Evolutionary conservation across 768 basidiomycete genomes (phyloP), one percentile per base, ranked within the genome.

Genomic region (Kwoniella heveanensis): DNA sequence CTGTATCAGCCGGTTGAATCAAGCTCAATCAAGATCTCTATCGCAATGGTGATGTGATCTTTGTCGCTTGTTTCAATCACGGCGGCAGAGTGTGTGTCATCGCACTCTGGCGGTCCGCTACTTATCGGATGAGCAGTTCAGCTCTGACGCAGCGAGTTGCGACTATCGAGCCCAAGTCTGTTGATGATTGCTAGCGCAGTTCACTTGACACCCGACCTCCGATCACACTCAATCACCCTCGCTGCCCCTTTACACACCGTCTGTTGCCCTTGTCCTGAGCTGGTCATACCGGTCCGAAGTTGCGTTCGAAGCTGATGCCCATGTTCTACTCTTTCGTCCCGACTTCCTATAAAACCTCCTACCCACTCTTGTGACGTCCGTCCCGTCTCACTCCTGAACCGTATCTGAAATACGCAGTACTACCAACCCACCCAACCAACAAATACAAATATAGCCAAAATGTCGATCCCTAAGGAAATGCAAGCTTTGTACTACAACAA

Each of bases 401-500:
- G n/a, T n/a, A n/a, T 36, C 13, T 36, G 39, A 9, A 17, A 44
- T 19, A n/a, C 15, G 19, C 39, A 44, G 39, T 44, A 9, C 19
- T 19, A 9, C 17, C 39, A 44, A 3, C 39, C 39, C 39, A 10
- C 9, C 6, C 39, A 44, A 44, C 39, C 22, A 47, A 47, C 5
- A 46, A 30, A 57, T 19, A 65, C 44, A 29, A 48, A 30, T 46
- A 24, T 47, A 48, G 25, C 22, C 58, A 70, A 64, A 46, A 73
- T 73, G 72, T 60, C 58, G 48, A 60, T 69, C 27, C 61, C 57
- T 50, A 29, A 48, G 51, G 68, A 73, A 56, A 90, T 91, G 89
- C 85, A 86, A 79, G 89, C 89, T 19, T 80, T 90, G 69, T 90
- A 85, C 82, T 91, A 90, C 81, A 84, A 84, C 72, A 83, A 83